Evolutionary conservation across 176 grass and related monocot genomes (phyloP).

Genomic region (Sorghum bicolor): DNA sequence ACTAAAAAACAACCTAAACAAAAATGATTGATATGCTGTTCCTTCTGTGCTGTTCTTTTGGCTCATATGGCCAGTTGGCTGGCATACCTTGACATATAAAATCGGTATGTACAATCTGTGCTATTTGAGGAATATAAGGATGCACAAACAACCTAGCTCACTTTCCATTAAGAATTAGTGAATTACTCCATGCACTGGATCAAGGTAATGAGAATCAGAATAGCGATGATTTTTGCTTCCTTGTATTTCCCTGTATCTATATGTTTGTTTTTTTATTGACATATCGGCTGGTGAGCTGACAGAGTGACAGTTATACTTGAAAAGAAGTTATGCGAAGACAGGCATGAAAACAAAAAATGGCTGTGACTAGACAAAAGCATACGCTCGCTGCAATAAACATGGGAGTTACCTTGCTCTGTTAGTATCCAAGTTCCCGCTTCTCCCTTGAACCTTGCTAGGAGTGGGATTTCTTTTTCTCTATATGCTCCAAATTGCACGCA

Average conservation of each 20-base stretch:
- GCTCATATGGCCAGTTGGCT: neutral
- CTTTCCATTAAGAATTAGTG: neutral
- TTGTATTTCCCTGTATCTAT: neutral
- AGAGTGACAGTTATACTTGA: neutral
- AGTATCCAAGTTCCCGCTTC: neutral
- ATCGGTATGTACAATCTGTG: neutral
- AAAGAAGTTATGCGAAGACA: neutral
- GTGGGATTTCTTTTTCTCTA: neutral
- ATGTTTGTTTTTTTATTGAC: neutral
- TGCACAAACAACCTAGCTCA: neutral
- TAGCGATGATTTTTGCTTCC: neutral
- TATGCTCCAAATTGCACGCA: neutral
- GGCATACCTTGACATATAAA: neutral
- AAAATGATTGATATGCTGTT: neutral
- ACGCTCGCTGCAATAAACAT: neutral
- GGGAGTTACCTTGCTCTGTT: neutral
- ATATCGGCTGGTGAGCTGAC: neutral
- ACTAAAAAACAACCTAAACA: neutral
- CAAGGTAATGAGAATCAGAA: neutral
- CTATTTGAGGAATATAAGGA: neutral
- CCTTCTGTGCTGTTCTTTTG: neutral
- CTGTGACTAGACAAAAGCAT: neutral
- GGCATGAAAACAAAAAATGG: neutral
- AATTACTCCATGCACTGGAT: neutral
- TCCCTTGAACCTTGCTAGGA: neutral